A percentile compares a stretch with the other conserved stretches of the same genome.
These are phyloP conservation scores for Dactylellina leptospora DNA, from an alignment of 2,329 filamentous ascomycete genomes.

Conservation along the genomic window DNA sequence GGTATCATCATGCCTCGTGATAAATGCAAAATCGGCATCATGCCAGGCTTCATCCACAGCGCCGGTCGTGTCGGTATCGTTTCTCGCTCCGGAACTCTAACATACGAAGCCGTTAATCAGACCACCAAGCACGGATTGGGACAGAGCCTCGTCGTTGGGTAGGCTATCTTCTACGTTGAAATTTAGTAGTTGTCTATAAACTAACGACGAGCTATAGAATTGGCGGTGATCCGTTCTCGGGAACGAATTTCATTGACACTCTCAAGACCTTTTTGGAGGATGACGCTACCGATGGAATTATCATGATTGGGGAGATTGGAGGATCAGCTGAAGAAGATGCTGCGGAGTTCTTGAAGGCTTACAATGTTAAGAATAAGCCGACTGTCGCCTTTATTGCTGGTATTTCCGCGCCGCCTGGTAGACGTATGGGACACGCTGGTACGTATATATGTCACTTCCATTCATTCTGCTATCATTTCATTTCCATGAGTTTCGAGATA, in stretches of 20 bases:
- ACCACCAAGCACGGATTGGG: conserved; percentile 96
- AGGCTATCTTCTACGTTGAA: background rate
- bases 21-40: conserved; percentile 99
- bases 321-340: conserved; percentile 97
- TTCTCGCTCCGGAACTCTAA: conserved; percentile 95
- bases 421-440: conserved; percentile 98
- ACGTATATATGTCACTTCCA: conserved; percentile 55
- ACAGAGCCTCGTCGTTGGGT: conserved; percentile 93
- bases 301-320: conserved; percentile 99
- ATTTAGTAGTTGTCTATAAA: no score
- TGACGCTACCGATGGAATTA: conserved; percentile 96
- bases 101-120: conserved; percentile 99
- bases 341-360: conserved; percentile 89
- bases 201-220: no score
- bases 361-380: conserved; percentile 94
- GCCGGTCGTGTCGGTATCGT: conserved; percentile 98
- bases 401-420: conserved; percentile 94
- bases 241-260: conserved; percentile 99
- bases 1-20: conserved; percentile 85
- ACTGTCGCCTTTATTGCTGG: conserved; percentile 98
- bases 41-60: conserved; percentile 99
- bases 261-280: conserved; percentile 96
- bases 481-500: background rate
- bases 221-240: conserved; percentile 97
- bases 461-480: background rate